phyloP scores from a whole-genome alignment of 2,329 filamentous ascomycete species.

The Curvularia sp. region DNA sequence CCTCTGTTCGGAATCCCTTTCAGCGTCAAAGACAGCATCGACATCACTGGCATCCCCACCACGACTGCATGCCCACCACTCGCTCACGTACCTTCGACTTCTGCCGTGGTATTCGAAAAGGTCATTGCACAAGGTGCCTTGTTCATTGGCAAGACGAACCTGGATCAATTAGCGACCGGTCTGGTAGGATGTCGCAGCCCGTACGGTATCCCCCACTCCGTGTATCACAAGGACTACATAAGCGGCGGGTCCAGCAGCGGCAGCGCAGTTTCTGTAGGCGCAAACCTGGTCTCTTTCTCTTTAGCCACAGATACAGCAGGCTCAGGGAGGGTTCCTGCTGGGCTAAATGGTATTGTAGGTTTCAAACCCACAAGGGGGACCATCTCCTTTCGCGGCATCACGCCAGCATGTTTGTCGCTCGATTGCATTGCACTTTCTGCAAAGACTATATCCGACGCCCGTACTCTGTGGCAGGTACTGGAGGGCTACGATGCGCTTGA shows the following conservation, averaged over 20 bases:
- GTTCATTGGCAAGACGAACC: conserved; percentile 67
- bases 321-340: conserved; percentile 61
- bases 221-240: conserved; percentile 60
- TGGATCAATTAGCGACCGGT: conserved; percentile 70
- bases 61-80: conserved; percentile 62
- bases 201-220: conserved; percentile 63
- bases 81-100: conserved; percentile 56
- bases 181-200: conserved; percentile 66
- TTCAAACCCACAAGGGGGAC: conserved; percentile 61
- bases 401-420: conserved; percentile 64
- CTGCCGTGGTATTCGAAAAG: conserved; percentile 61
- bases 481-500: conserved; percentile 59
- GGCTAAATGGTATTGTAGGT: conserved; percentile 64
- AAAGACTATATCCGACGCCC: conserved; percentile 58
- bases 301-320: conserved; percentile 66
- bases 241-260: conserved; percentile 66
- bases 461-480: conserved; percentile 58
- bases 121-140: conserved; percentile 62
- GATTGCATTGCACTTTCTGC: conserved; percentile 66
- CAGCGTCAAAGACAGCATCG: conserved; percentile 64
- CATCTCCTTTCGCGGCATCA: conserved; percentile 58
- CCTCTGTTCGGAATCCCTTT: conserved; percentile 66
- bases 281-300: conserved; percentile 62
- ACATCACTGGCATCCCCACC: conserved; percentile 59
- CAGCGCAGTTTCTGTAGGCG: conserved; percentile 62